phyloP scores from a whole-genome alignment of 257 asterid species.

The Fraxinus anomala region DNA sequence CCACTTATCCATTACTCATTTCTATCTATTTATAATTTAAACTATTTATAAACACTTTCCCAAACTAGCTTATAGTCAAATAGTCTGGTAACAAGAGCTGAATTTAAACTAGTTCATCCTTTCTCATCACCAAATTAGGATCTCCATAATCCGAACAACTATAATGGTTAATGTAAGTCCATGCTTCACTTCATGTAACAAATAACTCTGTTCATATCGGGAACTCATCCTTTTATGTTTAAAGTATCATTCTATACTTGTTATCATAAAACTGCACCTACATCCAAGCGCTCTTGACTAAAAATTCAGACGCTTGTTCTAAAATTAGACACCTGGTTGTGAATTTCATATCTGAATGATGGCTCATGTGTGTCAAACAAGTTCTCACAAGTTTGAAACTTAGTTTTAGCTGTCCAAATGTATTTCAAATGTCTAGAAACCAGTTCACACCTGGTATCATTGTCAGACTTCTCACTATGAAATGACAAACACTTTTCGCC shows the following conservation, averaged over 20 bases:
- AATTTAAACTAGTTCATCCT: background rate
- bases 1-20: too few relatives aligned
- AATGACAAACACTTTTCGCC: background rate
- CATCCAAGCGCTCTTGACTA: background rate
- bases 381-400: background rate
- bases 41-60: too few relatives aligned
- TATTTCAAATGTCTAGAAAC: background rate
- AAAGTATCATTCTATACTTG: background rate
- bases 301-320: background rate
- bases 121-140: background rate
- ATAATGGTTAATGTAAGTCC: background rate
- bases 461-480: background rate
- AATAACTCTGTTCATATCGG: background rate
- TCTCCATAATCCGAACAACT: background rate
- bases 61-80: background rate
- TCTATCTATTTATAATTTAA: too few relatives aligned
- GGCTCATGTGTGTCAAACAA: background rate
- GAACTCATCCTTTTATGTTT: background rate
- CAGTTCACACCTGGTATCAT: background rate
- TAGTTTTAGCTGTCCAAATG: background rate
- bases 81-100: background rate
- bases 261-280: background rate
- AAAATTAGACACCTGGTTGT: background rate
- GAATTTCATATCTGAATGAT: background rate
- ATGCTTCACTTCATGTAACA: background rate